Evolutionary conservation across 1,284 basidiomycete species (phyloP).

Genomic region (Volvariella surrecta): DNA sequence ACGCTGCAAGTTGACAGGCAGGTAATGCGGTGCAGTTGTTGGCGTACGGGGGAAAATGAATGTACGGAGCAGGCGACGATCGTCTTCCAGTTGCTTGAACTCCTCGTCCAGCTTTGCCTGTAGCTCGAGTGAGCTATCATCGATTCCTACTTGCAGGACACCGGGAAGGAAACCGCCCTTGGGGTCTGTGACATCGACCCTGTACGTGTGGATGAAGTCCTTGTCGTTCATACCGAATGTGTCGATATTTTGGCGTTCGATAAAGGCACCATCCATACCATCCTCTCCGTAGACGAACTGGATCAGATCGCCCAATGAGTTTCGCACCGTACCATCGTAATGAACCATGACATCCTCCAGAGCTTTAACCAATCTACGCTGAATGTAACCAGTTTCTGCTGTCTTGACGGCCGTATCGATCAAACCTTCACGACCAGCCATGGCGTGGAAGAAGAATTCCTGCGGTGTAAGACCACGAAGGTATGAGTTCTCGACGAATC

Average conservation of each 20-base stretch:
- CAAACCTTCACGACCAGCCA: constrained; percentile 98
- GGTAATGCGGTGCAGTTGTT: constrained; percentile 65
- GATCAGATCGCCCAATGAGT: constrained; percentile 91
- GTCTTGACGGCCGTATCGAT: constrained; percentile 99
- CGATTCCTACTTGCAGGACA: constrained; percentile 89
- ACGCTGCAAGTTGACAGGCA: constrained; percentile 91
- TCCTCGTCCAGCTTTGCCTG: constrained; percentile 89
- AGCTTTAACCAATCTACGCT: constrained; percentile 96
- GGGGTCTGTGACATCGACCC: constrained; percentile 86
- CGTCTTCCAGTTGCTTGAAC: constrained; percentile 67
- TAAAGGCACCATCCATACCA: constrained; percentile 97
- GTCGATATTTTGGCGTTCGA: constrained; percentile 92
- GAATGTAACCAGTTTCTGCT: constrained; percentile 98
- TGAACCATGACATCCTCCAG: constrained; percentile 96
- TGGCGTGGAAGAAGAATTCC: constrained; percentile 99
- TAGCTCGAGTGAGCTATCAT: constrained; percentile 83
- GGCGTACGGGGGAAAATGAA: constrained; percentile 84
- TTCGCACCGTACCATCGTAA: constrained; percentile 97
- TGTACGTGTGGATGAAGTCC: constrained; percentile 87
- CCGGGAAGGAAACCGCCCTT: constrained; percentile 72
- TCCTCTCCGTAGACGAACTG: constrained; percentile 99
- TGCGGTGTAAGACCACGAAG: constrained; percentile 94
- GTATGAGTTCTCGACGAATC: constrained; percentile 99
- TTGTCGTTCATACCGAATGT: constrained; percentile 79
- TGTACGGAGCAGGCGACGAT: constrained; percentile 68